A percentile compares a stretch with the other conserved stretches of the same genome.
These are phyloP conservation scores for Cyberlindnera mississippiensis DNA, from an alignment of 805 yeast genomes.

Conservation along the genomic window DNA sequence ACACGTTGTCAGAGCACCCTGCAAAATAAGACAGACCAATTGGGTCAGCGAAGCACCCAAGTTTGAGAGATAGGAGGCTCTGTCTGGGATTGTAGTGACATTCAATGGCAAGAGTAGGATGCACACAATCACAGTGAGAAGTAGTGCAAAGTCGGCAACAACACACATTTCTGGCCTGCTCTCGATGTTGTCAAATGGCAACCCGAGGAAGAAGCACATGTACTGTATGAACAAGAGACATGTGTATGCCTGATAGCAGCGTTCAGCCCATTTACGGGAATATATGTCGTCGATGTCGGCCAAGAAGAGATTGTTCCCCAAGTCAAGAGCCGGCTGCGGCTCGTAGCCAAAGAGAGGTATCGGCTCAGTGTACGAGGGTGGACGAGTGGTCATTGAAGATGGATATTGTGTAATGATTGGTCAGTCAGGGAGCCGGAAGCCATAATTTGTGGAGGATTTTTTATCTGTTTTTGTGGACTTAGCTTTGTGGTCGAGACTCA, in stretches of 20 bases:
- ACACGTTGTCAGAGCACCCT: background rate
- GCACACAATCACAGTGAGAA: constrained; percentile 11
- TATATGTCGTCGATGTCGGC: constrained; percentile 4
- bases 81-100: constrained; percentile 7
- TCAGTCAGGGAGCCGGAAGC: no score
- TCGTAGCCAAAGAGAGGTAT: background rate
- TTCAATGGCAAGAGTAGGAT: constrained; percentile 10
- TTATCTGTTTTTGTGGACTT: no score
- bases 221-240: constrained; percentile 13
- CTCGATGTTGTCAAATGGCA: constrained; percentile 19
- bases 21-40: background rate
- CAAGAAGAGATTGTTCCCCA: constrained; percentile 7
- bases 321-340: background rate
- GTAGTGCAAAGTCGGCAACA: constrained; percentile 7
- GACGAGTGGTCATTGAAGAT: no score
- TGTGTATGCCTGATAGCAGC: constrained; percentile 1
- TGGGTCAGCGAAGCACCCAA: constrained; percentile 5
- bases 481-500: no score
- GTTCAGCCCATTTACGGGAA: constrained; percentile 2
- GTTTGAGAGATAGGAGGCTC: constrained; percentile 3
- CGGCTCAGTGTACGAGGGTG: no score
- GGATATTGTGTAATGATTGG: no score
- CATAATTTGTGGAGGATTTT: no score
- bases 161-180: constrained; percentile 19
- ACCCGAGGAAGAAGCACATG: constrained; percentile 9